Conservation (phyloP, 2,329 filamentous ascomycete species). For the Lomentospora prolificans region DNA sequence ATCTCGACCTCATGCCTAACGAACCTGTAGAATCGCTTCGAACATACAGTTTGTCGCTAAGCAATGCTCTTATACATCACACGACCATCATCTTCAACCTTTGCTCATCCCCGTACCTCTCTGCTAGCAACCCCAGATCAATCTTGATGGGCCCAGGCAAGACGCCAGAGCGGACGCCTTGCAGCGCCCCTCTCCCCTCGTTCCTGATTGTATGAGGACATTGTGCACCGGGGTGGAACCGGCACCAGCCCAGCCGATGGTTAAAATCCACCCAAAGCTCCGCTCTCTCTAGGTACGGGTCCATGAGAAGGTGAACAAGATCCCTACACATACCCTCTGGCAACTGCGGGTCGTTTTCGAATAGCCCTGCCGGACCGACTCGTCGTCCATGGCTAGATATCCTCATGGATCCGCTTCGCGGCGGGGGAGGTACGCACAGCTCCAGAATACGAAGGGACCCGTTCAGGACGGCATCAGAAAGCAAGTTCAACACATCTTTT, state of each 20-base stretch:
- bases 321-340: background rate
- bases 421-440: background rate
- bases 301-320: slow-evolving; percentile 27
- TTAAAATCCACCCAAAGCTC: slow-evolving; percentile 25
- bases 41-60: too few relatives aligned
- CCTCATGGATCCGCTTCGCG: background rate
- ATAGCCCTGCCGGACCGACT: background rate
- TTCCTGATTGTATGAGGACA: slow-evolving; percentile 13
- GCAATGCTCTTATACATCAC: too few relatives aligned
- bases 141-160: background rate
- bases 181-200: background rate
- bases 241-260: slow-evolving; percentile 30
- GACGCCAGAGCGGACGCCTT: background rate
- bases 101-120: background rate
- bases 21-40: too few relatives aligned
- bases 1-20: too few relatives aligned
- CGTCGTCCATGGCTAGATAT: background rate
- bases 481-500: background rate
- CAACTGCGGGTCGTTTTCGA: background rate
- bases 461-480: slow-evolving; percentile 4
- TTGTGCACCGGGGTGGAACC: slow-evolving; percentile 24
- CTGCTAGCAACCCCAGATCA: slow-evolving; percentile 3
- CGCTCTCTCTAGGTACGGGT: slow-evolving; percentile 33
- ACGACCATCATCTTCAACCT: slow-evolving; percentile 1
- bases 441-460: background rate